These are phyloP conservation scores for Tuber magnatum DNA, from an alignment of 495 filamentous ascomycete genomes.

Conservation along the genomic window DNA sequence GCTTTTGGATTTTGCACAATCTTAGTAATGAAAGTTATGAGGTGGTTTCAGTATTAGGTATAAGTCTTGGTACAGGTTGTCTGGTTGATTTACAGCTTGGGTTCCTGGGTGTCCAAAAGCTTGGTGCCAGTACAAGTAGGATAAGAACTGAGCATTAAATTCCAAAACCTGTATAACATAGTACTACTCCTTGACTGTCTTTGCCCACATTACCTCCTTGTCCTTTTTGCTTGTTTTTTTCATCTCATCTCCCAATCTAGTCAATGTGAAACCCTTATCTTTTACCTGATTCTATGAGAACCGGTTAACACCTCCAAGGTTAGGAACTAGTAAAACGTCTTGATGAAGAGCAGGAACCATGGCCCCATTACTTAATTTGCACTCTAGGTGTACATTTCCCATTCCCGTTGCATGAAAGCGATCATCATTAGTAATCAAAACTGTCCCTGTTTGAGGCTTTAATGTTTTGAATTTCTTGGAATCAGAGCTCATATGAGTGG, in stretches of 20 bases:
- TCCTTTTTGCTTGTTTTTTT: neutral
- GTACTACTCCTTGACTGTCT: neutral
- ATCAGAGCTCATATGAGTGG: neutral
- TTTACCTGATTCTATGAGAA: neutral
- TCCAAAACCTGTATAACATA: neutral
- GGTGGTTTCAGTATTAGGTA: neutral
- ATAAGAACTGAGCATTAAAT: neutral
- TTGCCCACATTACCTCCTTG: slow-evolving; percentile 1
- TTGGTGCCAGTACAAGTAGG: slow-evolving; percentile 2
- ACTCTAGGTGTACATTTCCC: slow-evolving; percentile 2
- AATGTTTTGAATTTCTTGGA: neutral
- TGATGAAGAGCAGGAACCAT: neutral
- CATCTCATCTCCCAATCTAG: neutral
- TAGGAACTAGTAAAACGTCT: neutral
- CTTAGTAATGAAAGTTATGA: neutral
- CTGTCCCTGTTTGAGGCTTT: neutral
- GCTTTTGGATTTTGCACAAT: neutral
- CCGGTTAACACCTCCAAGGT: neutral
- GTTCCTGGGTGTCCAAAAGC: neutral
- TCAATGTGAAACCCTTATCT: neutral
- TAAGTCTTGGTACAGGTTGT: neutral
- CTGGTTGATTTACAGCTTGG: too few species aligned
- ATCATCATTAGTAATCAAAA: neutral
- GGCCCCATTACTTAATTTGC: neutral
- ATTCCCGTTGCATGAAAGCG: neutral